These are phyloP conservation scores for Austroboletus novae-zelandiae DNA, from an alignment of 1,284 basidiomycete genomes.

Conservation along the genomic window DNA sequence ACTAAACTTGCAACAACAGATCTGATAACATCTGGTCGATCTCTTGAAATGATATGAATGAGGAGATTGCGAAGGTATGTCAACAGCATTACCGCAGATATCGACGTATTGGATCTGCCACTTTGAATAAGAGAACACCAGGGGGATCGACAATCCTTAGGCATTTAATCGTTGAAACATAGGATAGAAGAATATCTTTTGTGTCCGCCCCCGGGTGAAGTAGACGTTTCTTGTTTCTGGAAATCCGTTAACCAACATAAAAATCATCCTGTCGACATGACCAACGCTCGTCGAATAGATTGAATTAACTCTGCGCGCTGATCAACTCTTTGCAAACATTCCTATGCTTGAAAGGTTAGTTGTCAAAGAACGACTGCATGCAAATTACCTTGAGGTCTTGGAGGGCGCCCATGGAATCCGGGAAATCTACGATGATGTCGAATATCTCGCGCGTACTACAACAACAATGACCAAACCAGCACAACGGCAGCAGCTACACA, in stretches of 20 bases:
- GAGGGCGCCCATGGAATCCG: conserved; percentile 84
- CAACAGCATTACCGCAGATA: conserved; percentile 68
- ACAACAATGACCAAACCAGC: neutral
- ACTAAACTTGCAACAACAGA: conserved; percentile 91
- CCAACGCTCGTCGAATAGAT: conserved; percentile 69
- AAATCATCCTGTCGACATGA: neutral
- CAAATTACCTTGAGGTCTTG: conserved; percentile 78
- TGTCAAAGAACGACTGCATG: neutral
- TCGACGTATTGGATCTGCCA: conserved; percentile 85
- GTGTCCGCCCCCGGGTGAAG: conserved; percentile 97
- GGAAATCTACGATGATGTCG: conserved; percentile 93
- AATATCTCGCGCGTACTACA: conserved; percentile 85
- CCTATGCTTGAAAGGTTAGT: conserved; percentile 38
- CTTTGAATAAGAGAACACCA: conserved; percentile 88
- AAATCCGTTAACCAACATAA: conserved; percentile 4
- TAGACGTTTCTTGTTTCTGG: conserved; percentile 80
- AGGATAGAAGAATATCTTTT: conserved; percentile 86
- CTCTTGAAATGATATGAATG: conserved; percentile 41
- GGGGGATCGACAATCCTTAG: conserved; percentile 89
- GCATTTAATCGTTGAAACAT: conserved; percentile 93
- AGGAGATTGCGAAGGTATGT: neutral
- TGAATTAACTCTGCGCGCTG: conserved; percentile 70
- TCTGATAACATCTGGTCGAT: conserved; percentile 86
- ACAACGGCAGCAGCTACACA: conserved; percentile 7
- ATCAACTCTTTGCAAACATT: conserved; percentile 77